Evolutionary conservation across 2,329 filamentous ascomycete species (phyloP), one percentile per base, ranked within the genome.

Genomic region (Diplodia scrobiculata): DNA sequence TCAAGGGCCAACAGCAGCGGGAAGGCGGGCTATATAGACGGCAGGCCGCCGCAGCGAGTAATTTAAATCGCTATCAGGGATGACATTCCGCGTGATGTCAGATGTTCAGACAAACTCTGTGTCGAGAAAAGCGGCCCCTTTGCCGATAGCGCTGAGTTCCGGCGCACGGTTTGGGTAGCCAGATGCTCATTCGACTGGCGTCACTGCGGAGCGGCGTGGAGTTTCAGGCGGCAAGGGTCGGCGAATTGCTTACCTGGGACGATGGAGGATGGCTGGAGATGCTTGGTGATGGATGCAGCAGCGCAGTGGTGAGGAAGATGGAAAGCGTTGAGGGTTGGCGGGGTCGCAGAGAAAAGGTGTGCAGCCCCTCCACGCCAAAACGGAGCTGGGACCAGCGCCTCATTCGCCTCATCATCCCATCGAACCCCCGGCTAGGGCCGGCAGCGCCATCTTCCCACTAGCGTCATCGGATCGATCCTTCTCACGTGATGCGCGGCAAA

Each of bases 271-370:
- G 27, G 53, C 52, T 52, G 53, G 21, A 17, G 19, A 32, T 27
- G 32, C 17, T 21, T 19, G 29, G 21, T 25, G 52, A 54, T 54
- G 51, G 54, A 60, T 60, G 21, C 45, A 21, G 29, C 9, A 32
- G 47, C 25, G 63, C 6, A 27, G 64, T 45, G 41, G 60, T 48
- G 47, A 60, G 34, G 53, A 13, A 29, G 64, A 54, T 7, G 59
- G 54, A 66, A 66, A 59, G 41, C 54, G 64, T 66, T 66, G 64
- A 66, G 54, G n/a, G 64, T 51, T 66, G 64, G 64, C 64, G 64
- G 64, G 64, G 64, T 59, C 45, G 36, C 63, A 17, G 9, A 47
- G 55, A 36, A 62, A 50, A 50, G 41, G 41, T 62, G 41, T 17
- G 41, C 45, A 50, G 45, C 58, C 58, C 58, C 58, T 62, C 58